Evolutionary conservation across 2,329 filamentous ascomycete species (phyloP), one percentile per base, ranked within the genome.

Genomic region (Penicillium sp.): DNA sequence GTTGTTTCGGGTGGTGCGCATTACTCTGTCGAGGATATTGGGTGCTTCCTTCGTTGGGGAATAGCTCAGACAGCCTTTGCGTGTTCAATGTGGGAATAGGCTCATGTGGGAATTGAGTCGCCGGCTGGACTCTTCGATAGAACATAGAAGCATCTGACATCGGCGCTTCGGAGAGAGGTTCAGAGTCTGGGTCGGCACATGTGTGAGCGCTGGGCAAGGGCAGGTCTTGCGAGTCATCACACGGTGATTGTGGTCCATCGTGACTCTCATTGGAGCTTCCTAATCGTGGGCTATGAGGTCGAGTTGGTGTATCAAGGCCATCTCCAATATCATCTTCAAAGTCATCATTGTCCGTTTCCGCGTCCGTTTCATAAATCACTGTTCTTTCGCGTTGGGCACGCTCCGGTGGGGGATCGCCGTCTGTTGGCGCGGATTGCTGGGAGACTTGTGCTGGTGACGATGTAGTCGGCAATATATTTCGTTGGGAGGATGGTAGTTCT

Each of bases 351-450:
- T 79, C 75, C 13, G 73, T 70, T n/a, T 80, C 78, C 1, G 71
- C 76, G 64, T 80, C 78, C 2, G 78, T 80, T 56, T 79, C 78
- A 65, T 80, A 79, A 15, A 80, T 65, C n/a, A 80, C 72, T 1
- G 70, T 76, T 53, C 70, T 72, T 40, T 72, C 68, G 15, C 64
- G 68, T 38, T 65, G 65, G 7, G 58, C 58, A 3, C 53, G 54
- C 26, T 54, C 51, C 2, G 33, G 26, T 19, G 19, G 28, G 2
- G 8, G 28, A 42, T 50, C 56, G 9, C 35, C 2, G 13, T 38
- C 19, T 10, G 17, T 26, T 26, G 56, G 38, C 15, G 24, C 49
- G 42, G 56, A 53, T 30, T 35, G 1, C 49, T 22, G 28, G n/a
- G 49, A 35, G 17, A 33, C 49, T 51, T 22, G 12, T 30, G 15